Base-by-base conservation (phyloP, 805 yeast species). In the Kodamaea lidongshanica region DNA sequence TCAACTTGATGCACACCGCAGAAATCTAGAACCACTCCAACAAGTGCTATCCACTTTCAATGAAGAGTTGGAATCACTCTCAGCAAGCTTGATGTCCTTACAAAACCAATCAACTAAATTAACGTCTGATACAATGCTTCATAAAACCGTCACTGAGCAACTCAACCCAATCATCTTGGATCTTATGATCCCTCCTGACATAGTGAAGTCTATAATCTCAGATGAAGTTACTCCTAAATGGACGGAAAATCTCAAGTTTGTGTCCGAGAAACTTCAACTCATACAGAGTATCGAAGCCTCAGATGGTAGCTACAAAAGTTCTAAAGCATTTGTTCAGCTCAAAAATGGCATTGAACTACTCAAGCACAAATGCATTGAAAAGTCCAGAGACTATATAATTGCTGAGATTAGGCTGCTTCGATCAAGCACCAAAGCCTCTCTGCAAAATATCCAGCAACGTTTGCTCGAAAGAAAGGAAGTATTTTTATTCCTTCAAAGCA, bases 141-240 rank as follows among this genome's bases (percentile, higher is more conserved):
- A 60, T 33, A 46, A 51, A 1, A 29, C 40, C 3, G 28, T 54
- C 9, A 53, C 54, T 4, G 66, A 60, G 14, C 64, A 64, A 30
- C 67, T 87, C 34, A 74, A 81, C 12, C 94, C 95, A 0, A 58
- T 84, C n/a, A 77, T 87, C 1, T 69, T 80, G 21, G 88, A 83
- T 40, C 60, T 83, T 19, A 61, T 82, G 36, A 72, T 88, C 6
- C 83, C 96, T 0, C 92, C 95, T 0, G 71, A 71, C 1, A 63
- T 82, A 2, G 72, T 83, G 5, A 57, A 61, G 33, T 71, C 77
- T 5, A 62, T 89, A 1, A 44, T 74, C 2, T 61, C 61, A 23
- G 87, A 75, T 12, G 73, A 72, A 7, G 60, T 88, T 7, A 65
- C 70, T 37, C 55, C 61, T 3, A 47, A 55, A 7, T 87, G 95